These are phyloP conservation scores for Zoysia pacifica DNA, from an alignment of 176 grass and related monocot species.

Conservation along the genomic window DNA sequence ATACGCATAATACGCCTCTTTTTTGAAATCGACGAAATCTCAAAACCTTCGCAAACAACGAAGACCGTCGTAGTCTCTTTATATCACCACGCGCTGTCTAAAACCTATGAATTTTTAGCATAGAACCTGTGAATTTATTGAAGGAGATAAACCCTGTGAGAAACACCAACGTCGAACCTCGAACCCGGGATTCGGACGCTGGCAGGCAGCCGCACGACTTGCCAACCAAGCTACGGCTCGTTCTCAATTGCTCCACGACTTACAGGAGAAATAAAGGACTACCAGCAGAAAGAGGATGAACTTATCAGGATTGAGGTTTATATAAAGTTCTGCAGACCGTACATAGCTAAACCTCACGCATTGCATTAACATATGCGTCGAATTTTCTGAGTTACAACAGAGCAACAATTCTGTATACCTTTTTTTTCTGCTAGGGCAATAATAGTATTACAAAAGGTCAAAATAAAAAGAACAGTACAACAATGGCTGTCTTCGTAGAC, in stretches of 20 bases:
- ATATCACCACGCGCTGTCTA: too few species aligned
- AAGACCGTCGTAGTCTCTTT: too few species aligned
- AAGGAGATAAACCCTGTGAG: too few species aligned
- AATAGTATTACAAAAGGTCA: not conserved
- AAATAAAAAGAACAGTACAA: not conserved
- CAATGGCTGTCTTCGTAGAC: not conserved
- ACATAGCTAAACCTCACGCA: not conserved
- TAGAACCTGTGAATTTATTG: too few species aligned
- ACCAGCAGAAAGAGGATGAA: not conserved
- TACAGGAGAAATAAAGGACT: not conserved
- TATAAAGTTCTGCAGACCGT: not conserved
- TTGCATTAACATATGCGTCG: not conserved
- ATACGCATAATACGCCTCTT: too few species aligned
- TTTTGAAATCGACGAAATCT: too few species aligned
- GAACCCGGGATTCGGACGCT: too few species aligned
- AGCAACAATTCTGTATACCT: not conserved
- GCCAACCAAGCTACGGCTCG: too few species aligned
- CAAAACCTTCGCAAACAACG: too few species aligned
- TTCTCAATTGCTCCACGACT: not conserved
- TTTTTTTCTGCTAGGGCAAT: not conserved
- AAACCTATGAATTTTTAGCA: too few species aligned
- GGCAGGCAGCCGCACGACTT: too few species aligned
- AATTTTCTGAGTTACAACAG: not conserved
- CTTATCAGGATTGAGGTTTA: not conserved
- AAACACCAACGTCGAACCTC: too few species aligned